Conservation (phyloP, 2,329 filamentous ascomycete genomes). For the Stenocarpella maydis region DNA sequence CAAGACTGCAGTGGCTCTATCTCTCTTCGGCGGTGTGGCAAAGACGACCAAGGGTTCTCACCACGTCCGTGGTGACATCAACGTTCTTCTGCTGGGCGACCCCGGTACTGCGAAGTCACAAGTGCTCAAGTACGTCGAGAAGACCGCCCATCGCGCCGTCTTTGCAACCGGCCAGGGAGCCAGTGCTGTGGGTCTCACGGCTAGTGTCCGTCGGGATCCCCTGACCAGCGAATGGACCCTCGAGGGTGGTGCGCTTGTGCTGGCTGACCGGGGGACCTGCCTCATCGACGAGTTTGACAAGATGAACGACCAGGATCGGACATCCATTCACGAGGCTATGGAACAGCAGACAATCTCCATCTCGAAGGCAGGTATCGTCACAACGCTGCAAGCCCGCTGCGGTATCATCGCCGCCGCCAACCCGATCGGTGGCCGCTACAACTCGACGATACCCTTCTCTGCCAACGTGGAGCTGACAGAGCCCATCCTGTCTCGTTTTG, state of each 20-base stretch:
- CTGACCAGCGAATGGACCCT: slow-evolving; percentile 97
- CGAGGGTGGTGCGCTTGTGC: slow-evolving; percentile 92
- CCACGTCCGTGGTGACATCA: slow-evolving; percentile 95
- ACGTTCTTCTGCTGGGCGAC: slow-evolving; percentile 93
- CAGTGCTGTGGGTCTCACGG: slow-evolving; percentile 95
- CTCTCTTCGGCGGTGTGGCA: slow-evolving; percentile 91
- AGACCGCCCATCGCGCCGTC: slow-evolving; percentile 94
- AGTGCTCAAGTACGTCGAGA: slow-evolving; percentile 96
- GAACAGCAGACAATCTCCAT: slow-evolving; percentile 99
- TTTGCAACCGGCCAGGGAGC: slow-evolving; percentile 98
- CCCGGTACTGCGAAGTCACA: slow-evolving; percentile 98
- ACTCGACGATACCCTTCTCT: slow-evolving; percentile 93
- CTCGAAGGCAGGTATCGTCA: slow-evolving; percentile 97
- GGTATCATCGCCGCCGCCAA: slow-evolving; percentile 97
- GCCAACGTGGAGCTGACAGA: slow-evolving; percentile 97
- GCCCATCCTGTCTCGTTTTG: slow-evolving; percentile 96
- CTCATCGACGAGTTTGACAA: slow-evolving; percentile 99
- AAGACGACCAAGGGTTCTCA: slow-evolving; percentile 91
- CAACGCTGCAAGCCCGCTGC: slow-evolving; percentile 93
- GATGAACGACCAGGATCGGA: slow-evolving; percentile 99
- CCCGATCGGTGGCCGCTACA: slow-evolving; percentile 95
- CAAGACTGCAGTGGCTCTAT: slow-evolving; percentile 95
- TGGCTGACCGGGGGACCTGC: slow-evolving; percentile 93
- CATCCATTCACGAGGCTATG: slow-evolving; percentile 99
- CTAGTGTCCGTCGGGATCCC: slow-evolving; percentile 93